A percentile compares a stretch with the other conserved stretches of the same genome.
Evolutionary conservation across 1,284 basidiomycete species (phyloP).

Genomic region (Rhodotorula sp.): DNA sequence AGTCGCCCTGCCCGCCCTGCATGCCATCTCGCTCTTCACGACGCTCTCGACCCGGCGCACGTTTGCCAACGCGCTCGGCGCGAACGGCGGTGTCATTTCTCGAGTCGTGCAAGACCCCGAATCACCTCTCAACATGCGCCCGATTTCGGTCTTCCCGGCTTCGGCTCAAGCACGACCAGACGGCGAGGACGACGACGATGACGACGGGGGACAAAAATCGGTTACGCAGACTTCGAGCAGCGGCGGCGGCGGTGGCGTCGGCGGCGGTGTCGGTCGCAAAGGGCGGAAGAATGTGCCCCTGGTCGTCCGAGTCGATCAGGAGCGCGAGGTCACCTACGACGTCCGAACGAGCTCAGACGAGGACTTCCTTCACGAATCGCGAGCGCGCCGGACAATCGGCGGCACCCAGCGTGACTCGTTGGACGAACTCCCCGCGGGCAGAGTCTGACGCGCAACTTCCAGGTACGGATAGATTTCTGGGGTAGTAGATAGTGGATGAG

Average conservation of each 20-base stretch:
- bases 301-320: not conserved
- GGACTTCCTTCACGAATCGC: not conserved
- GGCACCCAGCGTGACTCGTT: not conserved
- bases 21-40: conserved; percentile 32
- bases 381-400: not conserved
- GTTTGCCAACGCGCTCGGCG: conserved; percentile 7
- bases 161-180: not conserved
- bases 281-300: not conserved
- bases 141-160: not conserved
- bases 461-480: no score
- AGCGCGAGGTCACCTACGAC: conserved; percentile 4
- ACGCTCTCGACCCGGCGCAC: conserved; percentile 16
- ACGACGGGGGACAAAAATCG: not conserved
- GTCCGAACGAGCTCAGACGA: not conserved
- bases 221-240: not conserved
- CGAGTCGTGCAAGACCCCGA: not conserved
- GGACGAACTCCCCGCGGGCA: not conserved
- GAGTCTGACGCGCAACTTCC: not conserved
- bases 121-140: not conserved
- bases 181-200: not conserved
- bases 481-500: no score
- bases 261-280: not conserved
- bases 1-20: conserved; percentile 23
- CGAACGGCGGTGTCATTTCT: not conserved
- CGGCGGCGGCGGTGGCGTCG: not conserved